These are phyloP conservation scores for Sporothrix curviconia DNA, from an alignment of 2,329 filamentous ascomycete genomes.

Conservation along the genomic window DNA sequence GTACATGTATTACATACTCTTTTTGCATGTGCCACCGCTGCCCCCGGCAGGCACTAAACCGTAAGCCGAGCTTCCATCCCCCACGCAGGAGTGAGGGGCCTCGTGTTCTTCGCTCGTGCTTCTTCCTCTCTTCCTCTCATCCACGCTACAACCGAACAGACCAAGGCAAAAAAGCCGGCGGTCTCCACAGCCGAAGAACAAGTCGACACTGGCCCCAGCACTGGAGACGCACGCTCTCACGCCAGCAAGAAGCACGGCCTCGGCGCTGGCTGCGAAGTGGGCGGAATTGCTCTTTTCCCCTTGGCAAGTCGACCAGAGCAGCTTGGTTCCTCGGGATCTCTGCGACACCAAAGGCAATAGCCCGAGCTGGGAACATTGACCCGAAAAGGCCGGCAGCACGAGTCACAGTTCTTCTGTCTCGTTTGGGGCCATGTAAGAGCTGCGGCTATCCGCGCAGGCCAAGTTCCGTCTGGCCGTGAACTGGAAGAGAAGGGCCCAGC, in stretches of 20 bases:
- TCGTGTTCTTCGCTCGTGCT: background rate
- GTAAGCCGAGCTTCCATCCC: slow-evolving; percentile 9
- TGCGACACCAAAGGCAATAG: background rate
- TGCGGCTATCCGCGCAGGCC: background rate
- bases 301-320: too few relatives aligned
- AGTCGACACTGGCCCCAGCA: background rate
- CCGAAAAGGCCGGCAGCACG: slow-evolving; percentile 5
- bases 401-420: background rate
- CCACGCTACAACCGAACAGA: slow-evolving; percentile 9
- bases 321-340: background rate
- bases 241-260: background rate
- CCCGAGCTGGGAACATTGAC: slow-evolving; percentile 13
- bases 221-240: background rate
- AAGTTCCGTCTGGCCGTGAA: slow-evolving; percentile 13
- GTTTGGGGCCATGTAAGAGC: background rate
- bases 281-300: background rate
- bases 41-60: slow-evolving; percentile 11
- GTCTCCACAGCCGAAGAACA: slow-evolving; percentile 10
- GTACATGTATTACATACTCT: too few relatives aligned
- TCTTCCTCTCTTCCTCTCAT: slow-evolving; percentile 4
- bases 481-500: background rate
- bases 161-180: slow-evolving; percentile 4
- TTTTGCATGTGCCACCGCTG: slow-evolving; percentile 7
- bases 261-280: background rate
- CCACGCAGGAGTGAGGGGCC: slow-evolving; percentile 2